Percentiles rank a stretch among this genome's conserved stretches.
Evolutionary conservation across 2,329 filamentous ascomycete species (phyloP).

Genomic region (Zarea fungicola): DNA sequence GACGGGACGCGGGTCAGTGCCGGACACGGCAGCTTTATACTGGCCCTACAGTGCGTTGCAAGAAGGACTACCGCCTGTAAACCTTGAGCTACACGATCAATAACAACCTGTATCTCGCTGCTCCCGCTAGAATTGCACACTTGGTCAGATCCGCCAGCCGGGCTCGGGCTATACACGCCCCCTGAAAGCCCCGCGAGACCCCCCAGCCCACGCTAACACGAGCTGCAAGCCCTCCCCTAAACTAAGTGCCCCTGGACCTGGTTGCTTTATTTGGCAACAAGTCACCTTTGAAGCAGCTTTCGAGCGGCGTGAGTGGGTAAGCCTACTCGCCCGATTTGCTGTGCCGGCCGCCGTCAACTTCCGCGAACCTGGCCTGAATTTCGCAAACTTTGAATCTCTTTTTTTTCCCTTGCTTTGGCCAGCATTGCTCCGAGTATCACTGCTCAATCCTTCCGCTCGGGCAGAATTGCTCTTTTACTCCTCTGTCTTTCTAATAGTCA

Average conservation of each 20-base stretch:
- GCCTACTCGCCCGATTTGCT: too few relatives aligned
- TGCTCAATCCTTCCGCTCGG: constrained; percentile 9
- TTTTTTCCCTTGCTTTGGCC: constrained; percentile 6
- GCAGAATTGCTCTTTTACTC: constrained; percentile 9
- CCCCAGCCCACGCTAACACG: constrained; percentile 9
- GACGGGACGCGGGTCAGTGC: too few relatives aligned
- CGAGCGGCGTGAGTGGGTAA: constrained; percentile 4
- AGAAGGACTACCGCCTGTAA: too few relatives aligned
- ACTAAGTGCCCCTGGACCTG: neutral
- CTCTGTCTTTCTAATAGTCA: constrained; percentile 3
- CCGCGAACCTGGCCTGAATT: neutral
- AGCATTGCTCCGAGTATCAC: constrained; percentile 1
- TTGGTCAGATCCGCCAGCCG: neutral
- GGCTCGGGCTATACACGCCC: constrained; percentile 4
- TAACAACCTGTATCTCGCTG: neutral
- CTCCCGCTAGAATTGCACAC: neutral
- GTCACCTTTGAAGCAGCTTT: neutral
- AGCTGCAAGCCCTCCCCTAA: neutral
- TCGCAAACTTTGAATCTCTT: constrained; percentile 2
- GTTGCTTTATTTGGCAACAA: constrained; percentile 11
- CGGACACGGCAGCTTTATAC: too few relatives aligned
- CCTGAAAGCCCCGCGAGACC: neutral
- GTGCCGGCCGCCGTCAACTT: neutral
- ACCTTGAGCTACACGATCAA: too few relatives aligned
- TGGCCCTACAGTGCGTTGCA: too few relatives aligned